Percentiles rank a stretch among this genome's conserved stretches.
Conservation (phyloP, 2,329 filamentous ascomycete species). For the Leptographium procerum region DNA sequence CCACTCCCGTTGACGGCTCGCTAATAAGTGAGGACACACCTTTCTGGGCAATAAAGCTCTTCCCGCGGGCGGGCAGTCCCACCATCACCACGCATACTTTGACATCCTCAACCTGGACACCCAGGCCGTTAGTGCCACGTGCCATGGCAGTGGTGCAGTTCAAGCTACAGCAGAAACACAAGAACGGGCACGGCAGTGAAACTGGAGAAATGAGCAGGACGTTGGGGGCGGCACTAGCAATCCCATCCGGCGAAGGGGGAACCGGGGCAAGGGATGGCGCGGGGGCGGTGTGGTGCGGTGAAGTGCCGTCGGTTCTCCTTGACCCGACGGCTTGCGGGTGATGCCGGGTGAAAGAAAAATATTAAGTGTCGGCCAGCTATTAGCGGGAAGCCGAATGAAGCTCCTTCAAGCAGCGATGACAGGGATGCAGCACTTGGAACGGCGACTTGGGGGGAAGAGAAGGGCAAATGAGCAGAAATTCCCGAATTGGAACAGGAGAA, state of each 20-base stretch:
- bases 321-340: slow-evolving; percentile 9
- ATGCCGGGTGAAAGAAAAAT: slow-evolving; percentile 7
- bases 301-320: background rate
- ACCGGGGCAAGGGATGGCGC: background rate
- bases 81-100: slow-evolving; percentile 99
- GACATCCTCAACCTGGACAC: slow-evolving; percentile 85
- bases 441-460: background rate
- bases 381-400: background rate
- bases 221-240: background rate
- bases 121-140: slow-evolving; percentile 50
- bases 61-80: slow-evolving; percentile 85
- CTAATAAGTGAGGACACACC: slow-evolving; percentile 39
- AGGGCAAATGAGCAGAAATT: background rate
- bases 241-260: background rate
- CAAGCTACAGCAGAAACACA: background rate
- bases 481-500: background rate
- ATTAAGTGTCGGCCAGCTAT: background rate
- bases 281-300: background rate
- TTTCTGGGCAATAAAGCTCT: slow-evolving; percentile 96
- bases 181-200: too few species aligned
- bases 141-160: slow-evolving; percentile 27
- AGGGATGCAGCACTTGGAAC: background rate
- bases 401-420: background rate
- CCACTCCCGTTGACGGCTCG: background rate
- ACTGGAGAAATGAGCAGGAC: background rate